A percentile compares a stretch with the other conserved stretches of the same genome.
Conservation (phyloP, 352 stramenopile species). For the Pythium sukuiense region DNA sequence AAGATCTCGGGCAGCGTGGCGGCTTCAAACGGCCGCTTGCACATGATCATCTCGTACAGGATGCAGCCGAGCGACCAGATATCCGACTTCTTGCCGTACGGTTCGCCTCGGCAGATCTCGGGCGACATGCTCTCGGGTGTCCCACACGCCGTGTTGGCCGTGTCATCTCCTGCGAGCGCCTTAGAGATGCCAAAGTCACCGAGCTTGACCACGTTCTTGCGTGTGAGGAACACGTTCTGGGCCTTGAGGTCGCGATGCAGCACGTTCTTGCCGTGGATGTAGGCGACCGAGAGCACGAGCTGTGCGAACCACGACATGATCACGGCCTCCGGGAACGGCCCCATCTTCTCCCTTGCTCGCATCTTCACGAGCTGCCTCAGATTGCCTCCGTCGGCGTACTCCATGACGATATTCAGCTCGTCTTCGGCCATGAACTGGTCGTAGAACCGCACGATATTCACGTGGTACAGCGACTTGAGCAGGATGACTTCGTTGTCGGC, state of each 20-base stretch:
- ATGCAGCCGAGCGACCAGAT: constrained; percentile 91
- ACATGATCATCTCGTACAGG: constrained; percentile 90
- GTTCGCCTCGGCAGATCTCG: constrained; percentile 85
- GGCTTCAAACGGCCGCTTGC: constrained; percentile 82
- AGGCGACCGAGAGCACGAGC: constrained; percentile 78
- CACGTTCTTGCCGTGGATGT: constrained; percentile 90
- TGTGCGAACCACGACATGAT: constrained; percentile 90
- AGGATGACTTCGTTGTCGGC: constrained; percentile 89
- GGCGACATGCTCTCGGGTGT: constrained; percentile 89
- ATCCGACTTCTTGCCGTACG: constrained; percentile 89
- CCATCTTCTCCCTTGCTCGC: constrained; percentile 74
- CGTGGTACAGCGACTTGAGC: constrained; percentile 88
- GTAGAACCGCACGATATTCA: constrained; percentile 90
- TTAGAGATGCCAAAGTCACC: constrained; percentile 90
- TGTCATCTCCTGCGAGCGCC: constrained; percentile 74
- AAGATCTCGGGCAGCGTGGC: constrained; percentile 84
- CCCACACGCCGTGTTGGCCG: constrained; percentile 78
- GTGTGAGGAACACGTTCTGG: constrained; percentile 87
- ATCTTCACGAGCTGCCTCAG: constrained; percentile 83
- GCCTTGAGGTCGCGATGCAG: constrained; percentile 87
- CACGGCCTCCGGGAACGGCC: constrained; percentile 76
- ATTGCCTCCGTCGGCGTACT: constrained; percentile 84
- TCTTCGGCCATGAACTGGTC: constrained; percentile 86
- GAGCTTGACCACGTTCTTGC: constrained; percentile 87
- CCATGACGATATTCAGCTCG: constrained; percentile 90